Conservation (phyloP, 2,329 filamentous ascomycete species). For the Cephalotrichum gorgonifer region DNA sequence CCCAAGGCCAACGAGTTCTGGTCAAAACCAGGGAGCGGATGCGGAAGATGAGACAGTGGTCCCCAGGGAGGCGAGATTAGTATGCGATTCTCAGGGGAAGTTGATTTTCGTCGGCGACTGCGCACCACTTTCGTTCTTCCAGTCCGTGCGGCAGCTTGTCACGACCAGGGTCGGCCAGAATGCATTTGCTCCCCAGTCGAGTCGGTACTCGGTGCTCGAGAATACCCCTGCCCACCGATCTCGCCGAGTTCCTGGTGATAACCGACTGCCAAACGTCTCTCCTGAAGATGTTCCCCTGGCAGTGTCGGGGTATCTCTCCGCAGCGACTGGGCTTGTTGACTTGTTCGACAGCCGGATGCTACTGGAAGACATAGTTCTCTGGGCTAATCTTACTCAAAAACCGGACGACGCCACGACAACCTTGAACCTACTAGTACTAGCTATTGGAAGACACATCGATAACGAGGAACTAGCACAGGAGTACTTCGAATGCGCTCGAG, state of each 20-base stretch:
- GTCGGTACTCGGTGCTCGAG: constrained; percentile 37
- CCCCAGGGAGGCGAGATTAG: constrained; percentile 38
- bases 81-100: constrained; percentile 42
- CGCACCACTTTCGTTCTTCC: constrained; percentile 44
- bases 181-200: constrained; percentile 40
- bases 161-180: constrained; percentile 34
- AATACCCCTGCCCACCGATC: constrained; percentile 21
- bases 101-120: constrained; percentile 47
- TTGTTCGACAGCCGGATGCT: constrained; percentile 33
- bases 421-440: constrained; percentile 38
- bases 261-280: constrained; percentile 12
- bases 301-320: constrained; percentile 24
- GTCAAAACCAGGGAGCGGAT: neutral
- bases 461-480: constrained; percentile 28
- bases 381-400: constrained; percentile 24
- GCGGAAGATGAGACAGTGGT: constrained; percentile 44
- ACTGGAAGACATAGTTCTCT: constrained; percentile 26
- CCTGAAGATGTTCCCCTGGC: constrained; percentile 15
- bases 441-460: constrained; percentile 33
- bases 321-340: constrained; percentile 36
- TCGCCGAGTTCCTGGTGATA: constrained; percentile 11
- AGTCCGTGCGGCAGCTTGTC: constrained; percentile 42
- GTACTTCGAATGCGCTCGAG: constrained; percentile 40
- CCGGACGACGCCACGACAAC: constrained; percentile 27
- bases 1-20: no score